Evolutionary conservation across 2,329 filamentous ascomycete genomes (phyloP).

Genomic region (Ophiocordyceps sinensis): DNA sequence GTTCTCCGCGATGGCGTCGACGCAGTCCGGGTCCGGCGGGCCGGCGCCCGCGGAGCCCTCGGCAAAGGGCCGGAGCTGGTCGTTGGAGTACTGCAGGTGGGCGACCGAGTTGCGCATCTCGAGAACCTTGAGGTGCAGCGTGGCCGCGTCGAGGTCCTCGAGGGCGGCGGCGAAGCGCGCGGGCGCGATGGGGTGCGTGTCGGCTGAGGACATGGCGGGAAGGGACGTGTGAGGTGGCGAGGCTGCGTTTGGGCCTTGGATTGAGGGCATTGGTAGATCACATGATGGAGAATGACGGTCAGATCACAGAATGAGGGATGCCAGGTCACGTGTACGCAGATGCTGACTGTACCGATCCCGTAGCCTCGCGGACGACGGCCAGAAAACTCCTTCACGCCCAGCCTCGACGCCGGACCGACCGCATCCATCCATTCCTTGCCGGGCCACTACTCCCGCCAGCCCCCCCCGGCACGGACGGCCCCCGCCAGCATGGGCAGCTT

Average conservation of each 20-base stretch:
- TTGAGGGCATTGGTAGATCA: no score
- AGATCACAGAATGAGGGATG: no score
- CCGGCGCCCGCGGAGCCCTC: slow-evolving; percentile 23
- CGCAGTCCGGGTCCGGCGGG: slow-evolving; percentile 50
- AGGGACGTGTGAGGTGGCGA: no score
- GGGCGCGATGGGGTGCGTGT: slow-evolving; percentile 44
- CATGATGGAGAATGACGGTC: no score
- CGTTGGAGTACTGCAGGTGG: slow-evolving; percentile 61
- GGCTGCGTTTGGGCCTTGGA: no score
- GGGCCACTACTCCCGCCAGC: neutral
- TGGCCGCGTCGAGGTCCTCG: slow-evolving; percentile 47
- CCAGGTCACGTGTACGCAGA: no score
- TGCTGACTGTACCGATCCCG: no score
- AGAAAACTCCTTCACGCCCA: no score
- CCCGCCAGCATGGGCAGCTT: slow-evolving; percentile 1
- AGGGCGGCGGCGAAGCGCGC: slow-evolving; percentile 53
- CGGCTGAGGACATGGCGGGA: slow-evolving; percentile 41
- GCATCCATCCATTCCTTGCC: no score
- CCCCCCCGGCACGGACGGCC: neutral
- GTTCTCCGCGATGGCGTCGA: slow-evolving; percentile 62
- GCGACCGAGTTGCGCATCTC: slow-evolving; percentile 63
- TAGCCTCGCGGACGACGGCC: no score
- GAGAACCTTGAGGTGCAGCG: slow-evolving; percentile 59
- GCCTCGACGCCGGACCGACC: no score
- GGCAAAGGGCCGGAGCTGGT: slow-evolving; percentile 55